These are phyloP conservation scores for Pisolithus orientalis DNA, from an alignment of 768 basidiomycete genomes.

Conservation along the genomic window DNA sequence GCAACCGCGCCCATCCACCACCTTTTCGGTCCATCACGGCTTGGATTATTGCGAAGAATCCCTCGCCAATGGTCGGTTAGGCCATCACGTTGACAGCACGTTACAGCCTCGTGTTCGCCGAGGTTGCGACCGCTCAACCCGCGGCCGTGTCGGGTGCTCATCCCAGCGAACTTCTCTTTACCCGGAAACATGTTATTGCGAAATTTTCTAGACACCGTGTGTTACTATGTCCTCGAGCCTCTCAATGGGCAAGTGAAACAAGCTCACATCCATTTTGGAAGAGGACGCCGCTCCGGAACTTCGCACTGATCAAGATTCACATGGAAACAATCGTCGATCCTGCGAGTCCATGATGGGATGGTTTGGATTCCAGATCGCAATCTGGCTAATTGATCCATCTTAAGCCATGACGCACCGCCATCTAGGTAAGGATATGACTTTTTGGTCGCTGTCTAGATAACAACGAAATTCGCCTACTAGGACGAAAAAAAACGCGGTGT, in stretches of 20 bases:
- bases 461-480: slow-evolving; percentile 11
- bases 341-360: slow-evolving; percentile 9
- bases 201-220: slow-evolving; percentile 3
- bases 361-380: slow-evolving; percentile 12
- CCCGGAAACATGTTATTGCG: slow-evolving; percentile 3
- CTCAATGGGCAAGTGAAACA: neutral
- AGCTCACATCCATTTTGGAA: slow-evolving; percentile 3
- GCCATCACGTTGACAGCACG: slow-evolving; percentile 11
- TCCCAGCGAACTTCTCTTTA: neutral
- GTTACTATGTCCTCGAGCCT: neutral
- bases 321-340: slow-evolving; percentile 14
- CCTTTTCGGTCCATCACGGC: neutral
- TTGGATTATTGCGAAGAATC: neutral
- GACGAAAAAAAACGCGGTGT: slow-evolving; percentile 20
- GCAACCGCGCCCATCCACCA: neutral
- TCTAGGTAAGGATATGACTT: neutral
- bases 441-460: neutral
- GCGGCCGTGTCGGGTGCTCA: neutral
- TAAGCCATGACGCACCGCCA: neutral
- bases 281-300: neutral
- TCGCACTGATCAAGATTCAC: slow-evolving; percentile 7
- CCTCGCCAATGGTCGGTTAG: slow-evolving; percentile 7
- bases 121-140: slow-evolving; percentile 9
- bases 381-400: slow-evolving; percentile 7
- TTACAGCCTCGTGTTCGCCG: slow-evolving; percentile 18